Percentiles rank a stretch among this genome's conserved stretches.
phyloP scores from a whole-genome alignment of 345 rosid species.

The Populus ilicifolia region DNA sequence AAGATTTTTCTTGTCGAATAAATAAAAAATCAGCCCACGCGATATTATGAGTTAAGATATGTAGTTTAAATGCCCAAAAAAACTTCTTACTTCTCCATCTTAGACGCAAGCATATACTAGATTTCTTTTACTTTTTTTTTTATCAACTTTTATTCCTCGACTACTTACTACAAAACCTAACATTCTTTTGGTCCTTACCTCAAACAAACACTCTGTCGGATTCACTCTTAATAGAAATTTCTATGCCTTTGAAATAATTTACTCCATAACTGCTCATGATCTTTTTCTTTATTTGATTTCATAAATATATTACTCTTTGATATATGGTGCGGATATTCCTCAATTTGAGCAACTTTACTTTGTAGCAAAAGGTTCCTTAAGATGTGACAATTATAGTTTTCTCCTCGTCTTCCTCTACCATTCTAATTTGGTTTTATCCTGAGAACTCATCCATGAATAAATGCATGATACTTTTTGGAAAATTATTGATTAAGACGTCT shows the following conservation, averaged over 20 bases:
- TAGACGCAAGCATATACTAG: background rate
- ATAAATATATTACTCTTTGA: too few species aligned
- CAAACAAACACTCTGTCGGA: too few species aligned
- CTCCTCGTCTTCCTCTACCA: background rate
- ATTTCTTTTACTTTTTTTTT: background rate
- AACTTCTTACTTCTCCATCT: background rate
- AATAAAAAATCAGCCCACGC: background rate
- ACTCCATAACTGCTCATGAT: too few species aligned
- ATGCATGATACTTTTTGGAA: too few species aligned
- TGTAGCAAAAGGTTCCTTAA: too few species aligned
- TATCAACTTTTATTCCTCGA: background rate
- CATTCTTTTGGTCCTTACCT: too few species aligned
- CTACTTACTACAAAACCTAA: background rate
- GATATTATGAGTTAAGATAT: background rate
- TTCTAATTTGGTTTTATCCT: background rate
- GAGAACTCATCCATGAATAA: background rate
- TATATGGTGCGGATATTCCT: fast-evolving
- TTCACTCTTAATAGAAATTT: too few species aligned
- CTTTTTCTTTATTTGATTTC: too few species aligned
- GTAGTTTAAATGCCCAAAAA: background rate
- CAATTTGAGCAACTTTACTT: too few species aligned
- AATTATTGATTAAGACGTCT: too few species aligned
- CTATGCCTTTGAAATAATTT: too few species aligned
- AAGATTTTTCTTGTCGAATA: background rate
- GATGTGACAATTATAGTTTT: too few species aligned